phyloP scores from a whole-genome alignment of 1,284 basidiomycete species.

The Stygiomarasmius scandens region DNA sequence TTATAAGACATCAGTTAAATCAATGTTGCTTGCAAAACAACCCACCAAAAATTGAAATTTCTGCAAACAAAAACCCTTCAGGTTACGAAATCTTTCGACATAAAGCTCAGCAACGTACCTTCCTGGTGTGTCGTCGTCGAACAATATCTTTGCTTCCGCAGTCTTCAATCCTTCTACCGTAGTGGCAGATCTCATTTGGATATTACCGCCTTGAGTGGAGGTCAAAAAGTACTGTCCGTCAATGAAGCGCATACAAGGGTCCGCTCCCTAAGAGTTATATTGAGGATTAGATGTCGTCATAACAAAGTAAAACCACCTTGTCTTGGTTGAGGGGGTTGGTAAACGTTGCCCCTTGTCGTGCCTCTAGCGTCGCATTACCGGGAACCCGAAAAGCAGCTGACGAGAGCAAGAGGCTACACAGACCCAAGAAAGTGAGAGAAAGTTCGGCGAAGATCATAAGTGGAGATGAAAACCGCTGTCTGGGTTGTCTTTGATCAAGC shows the following conservation, averaged over 20 bases:
- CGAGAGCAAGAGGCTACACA: background rate
- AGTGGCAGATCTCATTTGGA: slow-evolving; percentile 17
- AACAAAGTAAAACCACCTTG: background rate
- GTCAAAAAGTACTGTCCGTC: slow-evolving; percentile 25
- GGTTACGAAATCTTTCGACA: background rate
- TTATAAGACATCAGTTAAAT: background rate
- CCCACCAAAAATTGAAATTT: slow-evolving; percentile 20
- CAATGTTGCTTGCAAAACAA: too few relatives aligned
- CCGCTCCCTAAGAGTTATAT: slow-evolving; percentile 16
- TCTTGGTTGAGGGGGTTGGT: slow-evolving; percentile 18
- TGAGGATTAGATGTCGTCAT: background rate
- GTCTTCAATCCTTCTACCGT: slow-evolving; percentile 23
- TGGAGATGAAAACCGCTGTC: background rate
- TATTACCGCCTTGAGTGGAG: slow-evolving; percentile 20
- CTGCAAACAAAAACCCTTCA: slow-evolving; percentile 1
- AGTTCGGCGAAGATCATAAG: background rate
- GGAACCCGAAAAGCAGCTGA: background rate
- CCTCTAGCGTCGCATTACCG: slow-evolving; percentile 1
- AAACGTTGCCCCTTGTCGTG: slow-evolving; percentile 6
- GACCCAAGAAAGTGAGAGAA: background rate
- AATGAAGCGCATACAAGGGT: slow-evolving; percentile 32
- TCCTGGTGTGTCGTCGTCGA: slow-evolving; percentile 20
- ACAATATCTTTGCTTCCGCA: slow-evolving; percentile 15
- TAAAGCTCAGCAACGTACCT: slow-evolving; percentile 8
- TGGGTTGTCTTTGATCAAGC: background rate